Percentiles rank a stretch among this genome's conserved stretches.
These are phyloP conservation scores for Penicillium sp. DNA, from an alignment of 2,329 filamentous ascomycete species.

Conservation along the genomic window DNA sequence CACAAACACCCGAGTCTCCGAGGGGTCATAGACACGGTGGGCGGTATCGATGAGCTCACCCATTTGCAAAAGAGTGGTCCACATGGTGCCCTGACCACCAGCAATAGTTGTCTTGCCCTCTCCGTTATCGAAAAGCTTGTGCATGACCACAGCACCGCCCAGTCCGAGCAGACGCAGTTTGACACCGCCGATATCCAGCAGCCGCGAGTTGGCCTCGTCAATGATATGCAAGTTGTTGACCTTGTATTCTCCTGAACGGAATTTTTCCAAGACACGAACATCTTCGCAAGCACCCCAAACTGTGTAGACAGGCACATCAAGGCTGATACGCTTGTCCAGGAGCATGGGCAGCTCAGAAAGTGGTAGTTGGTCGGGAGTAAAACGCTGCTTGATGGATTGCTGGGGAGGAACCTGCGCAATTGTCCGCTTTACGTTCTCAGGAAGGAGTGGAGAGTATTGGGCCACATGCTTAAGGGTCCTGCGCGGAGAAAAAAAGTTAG, in stretches of 20 bases:
- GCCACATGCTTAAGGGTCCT: conserved; percentile 97
- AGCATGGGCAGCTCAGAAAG: conserved; percentile 90
- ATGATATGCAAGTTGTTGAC: conserved; percentile 97
- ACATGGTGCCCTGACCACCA: conserved; percentile 98
- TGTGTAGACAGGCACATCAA: conserved; percentile 95
- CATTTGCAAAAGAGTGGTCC: conserved; percentile 97
- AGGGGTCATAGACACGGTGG: conserved; percentile 96
- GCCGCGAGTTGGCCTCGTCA: conserved; percentile 91
- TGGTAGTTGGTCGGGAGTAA: conserved; percentile 72
- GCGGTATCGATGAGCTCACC: conserved; percentile 96
- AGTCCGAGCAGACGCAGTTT: conserved; percentile 91
- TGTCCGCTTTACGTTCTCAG: conserved; percentile 63
- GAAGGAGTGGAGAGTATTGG: conserved; percentile 92
- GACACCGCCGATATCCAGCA: conserved; percentile 89
- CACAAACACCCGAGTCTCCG: conserved; percentile 92
- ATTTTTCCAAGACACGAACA: conserved; percentile 94
- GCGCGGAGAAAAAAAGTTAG: conserved; percentile 16
- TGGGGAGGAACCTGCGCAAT: conserved; percentile 64
- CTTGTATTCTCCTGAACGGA: conserved; percentile 96
- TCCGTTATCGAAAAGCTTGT: conserved; percentile 98
- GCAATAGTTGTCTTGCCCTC: conserved; percentile 97
- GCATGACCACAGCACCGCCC: conserved; percentile 96
- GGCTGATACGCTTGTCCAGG: conserved; percentile 77
- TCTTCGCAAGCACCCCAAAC: conserved; percentile 99
- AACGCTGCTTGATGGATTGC: conserved; percentile 71